These are phyloP conservation scores for Lactarius indigo DNA, from an alignment of 768 basidiomycete genomes.

Conservation along the genomic window DNA sequence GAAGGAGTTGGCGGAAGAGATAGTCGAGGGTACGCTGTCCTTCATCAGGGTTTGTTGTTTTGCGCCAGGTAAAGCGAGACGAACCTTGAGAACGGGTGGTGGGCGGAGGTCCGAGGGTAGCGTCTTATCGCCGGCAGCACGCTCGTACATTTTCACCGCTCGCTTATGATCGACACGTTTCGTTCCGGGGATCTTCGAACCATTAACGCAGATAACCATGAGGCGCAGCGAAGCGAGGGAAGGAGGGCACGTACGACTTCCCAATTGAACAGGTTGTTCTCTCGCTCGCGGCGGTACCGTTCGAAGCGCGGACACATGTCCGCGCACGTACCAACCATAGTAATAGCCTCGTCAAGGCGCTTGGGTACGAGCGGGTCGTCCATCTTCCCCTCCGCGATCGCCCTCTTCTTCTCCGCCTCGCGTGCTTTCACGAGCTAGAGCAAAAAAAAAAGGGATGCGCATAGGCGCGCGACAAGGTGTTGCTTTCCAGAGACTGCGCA, in stretches of 20 bases:
- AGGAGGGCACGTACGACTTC: constrained; percentile 61
- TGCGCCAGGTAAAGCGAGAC: constrained; percentile 7
- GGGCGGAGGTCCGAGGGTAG: constrained; percentile 91
- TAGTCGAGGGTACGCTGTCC: constrained; percentile 83
- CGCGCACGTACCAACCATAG: constrained; percentile 87
- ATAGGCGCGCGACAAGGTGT: neutral
- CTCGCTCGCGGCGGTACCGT: constrained; percentile 83
- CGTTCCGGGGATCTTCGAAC: constrained; percentile 69
- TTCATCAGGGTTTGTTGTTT: neutral
- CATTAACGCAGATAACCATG: constrained; percentile 34
- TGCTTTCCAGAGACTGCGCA: constrained; percentile 5
- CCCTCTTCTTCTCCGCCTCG: constrained; percentile 64
- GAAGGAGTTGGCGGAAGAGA: constrained; percentile 80
- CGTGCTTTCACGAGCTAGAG: constrained; percentile 65
- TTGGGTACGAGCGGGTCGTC: constrained; percentile 79
- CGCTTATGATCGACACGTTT: constrained; percentile 79
- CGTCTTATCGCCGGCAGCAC: constrained; percentile 89
- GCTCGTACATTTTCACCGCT: constrained; percentile 94
- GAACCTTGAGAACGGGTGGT: constrained; percentile 73
- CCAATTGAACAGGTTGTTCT: constrained; percentile 82
- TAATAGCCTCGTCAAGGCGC: constrained; percentile 84
- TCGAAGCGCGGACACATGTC: constrained; percentile 97
- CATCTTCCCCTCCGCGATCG: constrained; percentile 83
- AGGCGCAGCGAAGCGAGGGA: neutral
- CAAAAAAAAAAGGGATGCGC: constrained; percentile 22